Percentiles rank a stretch among this genome's conserved stretches.
Evolutionary conservation across 2,329 filamentous ascomycete genomes (phyloP).

Genomic region (Microdochium bolleyi): DNA sequence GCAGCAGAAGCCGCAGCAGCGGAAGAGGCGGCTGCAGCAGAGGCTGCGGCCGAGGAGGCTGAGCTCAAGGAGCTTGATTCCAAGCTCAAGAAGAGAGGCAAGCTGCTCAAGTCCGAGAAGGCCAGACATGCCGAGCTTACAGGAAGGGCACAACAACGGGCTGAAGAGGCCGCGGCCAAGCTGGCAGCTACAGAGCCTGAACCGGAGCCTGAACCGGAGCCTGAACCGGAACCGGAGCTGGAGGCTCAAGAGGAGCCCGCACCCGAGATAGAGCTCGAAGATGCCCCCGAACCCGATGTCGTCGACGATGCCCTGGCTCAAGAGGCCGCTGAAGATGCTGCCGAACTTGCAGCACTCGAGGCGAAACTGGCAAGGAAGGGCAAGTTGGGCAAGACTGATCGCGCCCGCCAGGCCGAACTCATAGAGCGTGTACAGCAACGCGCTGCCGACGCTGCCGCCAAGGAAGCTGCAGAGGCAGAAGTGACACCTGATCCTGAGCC

Average conservation of each 20-base stretch:
- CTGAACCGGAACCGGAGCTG: neutral
- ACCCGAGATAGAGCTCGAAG: slow-evolving; percentile 10
- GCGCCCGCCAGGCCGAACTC: neutral
- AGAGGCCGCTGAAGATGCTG: neutral
- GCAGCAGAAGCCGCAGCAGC: slow-evolving; percentile 6
- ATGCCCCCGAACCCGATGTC: slow-evolving; percentile 1
- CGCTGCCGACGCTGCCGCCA: neutral
- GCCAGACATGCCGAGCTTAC: neutral
- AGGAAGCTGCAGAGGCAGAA: slow-evolving; percentile 1
- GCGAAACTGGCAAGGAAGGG: neutral
- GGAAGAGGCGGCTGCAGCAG: slow-evolving; percentile 1
- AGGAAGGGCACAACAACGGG: neutral
- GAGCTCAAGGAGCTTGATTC: slow-evolving; percentile 1
- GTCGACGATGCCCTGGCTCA: neutral
- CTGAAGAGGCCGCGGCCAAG: neutral
- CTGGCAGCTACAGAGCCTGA: neutral
- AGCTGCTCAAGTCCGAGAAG: neutral
- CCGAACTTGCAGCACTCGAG: neutral
- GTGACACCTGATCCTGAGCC: neutral
- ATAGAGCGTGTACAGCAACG: neutral
- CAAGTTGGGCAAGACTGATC: neutral
- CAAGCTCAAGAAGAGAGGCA: slow-evolving; percentile 1
- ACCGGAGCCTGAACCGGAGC: neutral
- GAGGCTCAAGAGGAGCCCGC: slow-evolving; percentile 10
- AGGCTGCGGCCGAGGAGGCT: slow-evolving; percentile 3